Evolutionary conservation across 2,329 filamentous ascomycete species (phyloP), one percentile per base, ranked within the genome.

Genomic region (Davidsoniella eucalypti): DNA sequence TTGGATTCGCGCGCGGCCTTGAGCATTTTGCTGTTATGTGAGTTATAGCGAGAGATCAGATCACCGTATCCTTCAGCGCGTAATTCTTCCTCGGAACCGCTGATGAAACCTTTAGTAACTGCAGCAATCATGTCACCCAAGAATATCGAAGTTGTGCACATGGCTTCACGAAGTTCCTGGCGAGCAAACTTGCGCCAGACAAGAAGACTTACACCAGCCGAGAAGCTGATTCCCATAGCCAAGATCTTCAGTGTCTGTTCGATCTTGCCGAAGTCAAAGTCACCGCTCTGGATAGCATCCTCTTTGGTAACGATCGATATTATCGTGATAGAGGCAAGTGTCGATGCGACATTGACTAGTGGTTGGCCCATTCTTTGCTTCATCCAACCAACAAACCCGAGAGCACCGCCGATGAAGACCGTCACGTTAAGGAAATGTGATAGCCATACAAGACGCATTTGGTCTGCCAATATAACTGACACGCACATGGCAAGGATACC

Each of bases 301-400:
- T 95, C 90, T 64, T 93, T 94, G 9, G 90, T 94, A 54, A 95
- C 69, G 43, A 94, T 78, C 2, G 84, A 88, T 60, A 95, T 94
- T 55, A 92, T 84, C 46, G 86, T 86, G 52, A 96, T 79, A 33
- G 86, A 90, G 5, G 88, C 79, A 56, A 95, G 70, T 29, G 87
- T 94, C 57, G 84, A 87, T 44, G 83, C 85, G 36, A 90, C 83
- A 59, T 87, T 88, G 55, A 92, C 85, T 50, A 92, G 67, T 5
- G 86, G 84, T 57, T 84, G 80, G 54, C 82, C 84, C 54, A 86
- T 71, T 57, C 70, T 80, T 61, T 90, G 84, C 65, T 93, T 93
- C 50, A 82, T 76, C 87, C 86, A 93, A 41, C 84, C 88, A 25
- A 95, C 74, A 56, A 94, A 82, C 0, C 90, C 90, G 47, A 96